phyloP scores from a whole-genome alignment of 1,284 basidiomycete genomes.

The Fistulina hepatica region DNA sequence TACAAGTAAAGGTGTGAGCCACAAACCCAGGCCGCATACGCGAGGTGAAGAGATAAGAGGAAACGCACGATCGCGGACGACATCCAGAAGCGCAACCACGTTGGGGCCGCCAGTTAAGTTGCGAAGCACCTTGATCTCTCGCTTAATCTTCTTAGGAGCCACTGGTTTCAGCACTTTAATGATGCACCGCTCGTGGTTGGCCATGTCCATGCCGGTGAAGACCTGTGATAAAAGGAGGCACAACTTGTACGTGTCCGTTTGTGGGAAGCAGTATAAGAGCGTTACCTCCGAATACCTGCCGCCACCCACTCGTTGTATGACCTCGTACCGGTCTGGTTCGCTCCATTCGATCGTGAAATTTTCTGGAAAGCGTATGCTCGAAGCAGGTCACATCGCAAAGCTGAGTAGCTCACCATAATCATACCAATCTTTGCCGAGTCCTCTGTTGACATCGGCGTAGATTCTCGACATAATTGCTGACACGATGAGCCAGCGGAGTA shows the following conservation, averaged over 20 bases:
- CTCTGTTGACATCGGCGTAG: conserved; percentile 37
- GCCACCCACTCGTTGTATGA: conserved; percentile 67
- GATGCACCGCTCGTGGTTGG: conserved; percentile 69
- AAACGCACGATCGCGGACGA: conserved; percentile 55
- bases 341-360: conserved; percentile 68
- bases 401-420: conserved; percentile 34
- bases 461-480: conserved; percentile 34
- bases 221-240: conserved; percentile 36
- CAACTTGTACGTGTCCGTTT: too few relatives aligned
- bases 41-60: background rate
- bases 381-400: conserved; percentile 2
- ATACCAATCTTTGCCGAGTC: conserved; percentile 36
- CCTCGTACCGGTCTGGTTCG: conserved; percentile 71
- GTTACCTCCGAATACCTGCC: conserved; percentile 70
- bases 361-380: conserved; percentile 36
- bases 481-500: conserved; percentile 1
- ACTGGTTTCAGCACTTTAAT: conserved; percentile 90
- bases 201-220: conserved; percentile 77
- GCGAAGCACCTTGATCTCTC: conserved; percentile 86
- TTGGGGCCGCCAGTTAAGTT: conserved; percentile 84
- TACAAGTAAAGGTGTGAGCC: conserved; percentile 1
- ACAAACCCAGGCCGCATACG: conserved; percentile 2
- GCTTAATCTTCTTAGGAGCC: conserved; percentile 87
- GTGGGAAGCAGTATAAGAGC: conserved; percentile 1
- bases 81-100: conserved; percentile 73